These are phyloP conservation scores for Helotiales sp. DNA, from an alignment of 2,329 filamentous ascomycete genomes.

Conservation along the genomic window DNA sequence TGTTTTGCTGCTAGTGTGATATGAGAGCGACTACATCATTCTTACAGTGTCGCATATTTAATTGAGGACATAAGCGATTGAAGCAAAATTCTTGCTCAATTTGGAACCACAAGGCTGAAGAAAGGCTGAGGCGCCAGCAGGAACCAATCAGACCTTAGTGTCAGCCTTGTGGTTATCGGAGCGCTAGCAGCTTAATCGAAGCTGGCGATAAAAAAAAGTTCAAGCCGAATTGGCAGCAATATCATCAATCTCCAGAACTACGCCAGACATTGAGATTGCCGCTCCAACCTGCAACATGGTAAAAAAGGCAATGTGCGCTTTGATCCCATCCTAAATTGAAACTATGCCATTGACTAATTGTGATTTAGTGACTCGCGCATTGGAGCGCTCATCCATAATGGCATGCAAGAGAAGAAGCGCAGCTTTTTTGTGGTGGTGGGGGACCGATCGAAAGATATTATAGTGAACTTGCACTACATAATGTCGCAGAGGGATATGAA, in stretches of 20 bases:
- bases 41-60: too few relatives aligned
- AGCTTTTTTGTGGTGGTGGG: conserved; percentile 98
- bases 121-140: neutral
- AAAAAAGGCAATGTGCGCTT: conserved; percentile 41
- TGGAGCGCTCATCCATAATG: conserved; percentile 88
- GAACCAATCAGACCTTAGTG: neutral
- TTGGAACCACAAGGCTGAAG: neutral
- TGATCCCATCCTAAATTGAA: neutral
- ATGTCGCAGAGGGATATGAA: conserved; percentile 89
- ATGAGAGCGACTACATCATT: neutral
- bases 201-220: conserved; percentile 31
- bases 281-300: conserved; percentile 35
- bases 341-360: conserved; percentile 16
- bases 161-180: conserved; percentile 28
- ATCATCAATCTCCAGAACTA: neutral
- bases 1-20: neutral
- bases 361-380: conserved; percentile 80
- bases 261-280: conserved; percentile 13
- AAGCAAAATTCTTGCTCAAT: too few relatives aligned
- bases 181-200: conserved; percentile 13
- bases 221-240: too few relatives aligned
- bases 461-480: conserved; percentile 93
- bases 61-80: neutral
- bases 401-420: conserved; percentile 92
- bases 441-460: conserved; percentile 93